Conservation (phyloP, 2,329 filamentous ascomycete genomes). For the Ophiostoma sp. region DNA sequence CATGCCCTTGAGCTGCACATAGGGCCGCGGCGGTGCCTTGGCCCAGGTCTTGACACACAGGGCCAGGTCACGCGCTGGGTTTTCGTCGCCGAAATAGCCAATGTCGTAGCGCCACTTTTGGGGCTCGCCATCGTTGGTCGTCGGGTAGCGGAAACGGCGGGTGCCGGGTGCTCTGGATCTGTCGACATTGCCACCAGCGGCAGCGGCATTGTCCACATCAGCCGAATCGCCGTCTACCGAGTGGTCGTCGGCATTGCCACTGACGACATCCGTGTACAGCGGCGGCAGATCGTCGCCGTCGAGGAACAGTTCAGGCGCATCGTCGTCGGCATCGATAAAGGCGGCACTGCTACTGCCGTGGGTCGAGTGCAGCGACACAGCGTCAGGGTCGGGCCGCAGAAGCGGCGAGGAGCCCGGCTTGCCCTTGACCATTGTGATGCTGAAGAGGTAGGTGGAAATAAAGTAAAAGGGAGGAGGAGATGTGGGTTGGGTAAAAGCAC, state of each 20-base stretch:
- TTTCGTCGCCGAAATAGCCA: neutral
- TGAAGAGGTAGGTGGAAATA: neutral
- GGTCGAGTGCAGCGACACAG: slow-evolving; percentile 36
- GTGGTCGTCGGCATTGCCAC: slow-evolving; percentile 26
- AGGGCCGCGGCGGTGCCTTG: slow-evolving; percentile 53
- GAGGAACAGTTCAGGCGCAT: slow-evolving; percentile 38
- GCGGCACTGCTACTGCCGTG: slow-evolving; percentile 16
- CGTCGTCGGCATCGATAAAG: slow-evolving; percentile 32
- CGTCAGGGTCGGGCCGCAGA: slow-evolving; percentile 32
- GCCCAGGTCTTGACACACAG: slow-evolving; percentile 39
- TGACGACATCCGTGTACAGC: slow-evolving; percentile 45
- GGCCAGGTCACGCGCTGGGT: slow-evolving; percentile 14
- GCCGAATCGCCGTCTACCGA: slow-evolving; percentile 27
- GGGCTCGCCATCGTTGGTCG: neutral
- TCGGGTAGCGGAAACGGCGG: neutral
- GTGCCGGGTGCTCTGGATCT: slow-evolving; percentile 31
- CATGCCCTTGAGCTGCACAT: slow-evolving; percentile 53
- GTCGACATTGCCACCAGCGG: neutral
- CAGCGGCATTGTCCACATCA: slow-evolving; percentile 34
- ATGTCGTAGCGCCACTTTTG: slow-evolving; percentile 21
- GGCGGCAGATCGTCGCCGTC: slow-evolving; percentile 49
- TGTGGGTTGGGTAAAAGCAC: neutral
- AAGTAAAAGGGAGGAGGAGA: neutral
- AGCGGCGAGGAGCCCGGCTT: slow-evolving; percentile 23
- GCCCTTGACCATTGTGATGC: slow-evolving; percentile 18